Conservation (phyloP, 139 green algal species). For the Chara braunii region DNA sequence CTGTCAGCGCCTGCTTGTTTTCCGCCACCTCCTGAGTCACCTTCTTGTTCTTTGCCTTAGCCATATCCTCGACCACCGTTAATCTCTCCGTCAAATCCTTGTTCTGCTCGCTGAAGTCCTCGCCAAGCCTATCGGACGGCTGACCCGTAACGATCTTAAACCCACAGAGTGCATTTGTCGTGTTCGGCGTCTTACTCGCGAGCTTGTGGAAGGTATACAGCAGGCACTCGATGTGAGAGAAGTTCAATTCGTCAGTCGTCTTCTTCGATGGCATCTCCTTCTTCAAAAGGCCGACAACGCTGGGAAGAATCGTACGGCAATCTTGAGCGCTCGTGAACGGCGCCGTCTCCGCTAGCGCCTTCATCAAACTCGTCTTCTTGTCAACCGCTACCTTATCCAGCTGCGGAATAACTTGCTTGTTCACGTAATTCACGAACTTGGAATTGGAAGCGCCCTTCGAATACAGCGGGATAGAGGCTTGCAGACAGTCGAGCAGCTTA, state of each 20-base stretch:
- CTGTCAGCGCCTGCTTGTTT: neutral
- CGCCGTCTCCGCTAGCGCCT: constrained; percentile 19
- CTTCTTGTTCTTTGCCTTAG: constrained; percentile 14
- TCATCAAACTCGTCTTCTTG: constrained; percentile 27
- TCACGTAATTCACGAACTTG: constrained; percentile 26
- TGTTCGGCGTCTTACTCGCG: constrained; percentile 27
- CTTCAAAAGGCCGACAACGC: constrained; percentile 24
- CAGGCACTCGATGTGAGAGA: constrained; percentile 12
- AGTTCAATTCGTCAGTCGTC: neutral
- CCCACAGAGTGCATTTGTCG: constrained; percentile 35
- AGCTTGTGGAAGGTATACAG: constrained; percentile 38
- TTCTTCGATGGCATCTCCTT: constrained; percentile 24
- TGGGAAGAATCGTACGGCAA: constrained; percentile 16
- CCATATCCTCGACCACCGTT: constrained; percentile 21
- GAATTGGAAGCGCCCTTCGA: constrained; percentile 23
- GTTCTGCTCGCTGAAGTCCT: constrained; percentile 31
- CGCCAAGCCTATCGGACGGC: constrained; percentile 33
- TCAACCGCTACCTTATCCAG: constrained; percentile 23
- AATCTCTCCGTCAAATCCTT: constrained; percentile 37
- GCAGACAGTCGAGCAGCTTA: too few species aligned
- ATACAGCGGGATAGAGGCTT: constrained; percentile 1
- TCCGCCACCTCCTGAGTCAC: constrained; percentile 7
- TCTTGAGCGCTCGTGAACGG: constrained; percentile 5
- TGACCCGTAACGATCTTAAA: constrained; percentile 42
- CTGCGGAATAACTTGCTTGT: constrained; percentile 20